Percentiles rank a stretch among this genome's conserved stretches.
These are phyloP conservation scores for Helichrysum umbraculigerum DNA, from an alignment of 129 eudicot genomes.

Conservation along the genomic window DNA sequence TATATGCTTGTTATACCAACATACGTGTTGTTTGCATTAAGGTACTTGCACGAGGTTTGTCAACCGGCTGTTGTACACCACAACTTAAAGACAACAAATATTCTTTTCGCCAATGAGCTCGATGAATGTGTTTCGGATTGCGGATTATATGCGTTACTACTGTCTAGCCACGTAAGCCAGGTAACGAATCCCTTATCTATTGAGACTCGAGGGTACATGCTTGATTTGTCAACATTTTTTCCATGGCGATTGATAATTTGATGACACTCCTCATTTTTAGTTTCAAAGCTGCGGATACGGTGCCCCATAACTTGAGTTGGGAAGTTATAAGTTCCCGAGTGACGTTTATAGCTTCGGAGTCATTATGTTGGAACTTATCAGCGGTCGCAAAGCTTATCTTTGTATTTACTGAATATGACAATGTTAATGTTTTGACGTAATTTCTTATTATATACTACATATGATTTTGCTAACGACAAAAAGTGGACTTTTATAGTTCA, in stretches of 20 bases:
- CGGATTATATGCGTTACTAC: conserved; percentile 72
- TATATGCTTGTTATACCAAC: background rate
- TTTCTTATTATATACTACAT: background rate
- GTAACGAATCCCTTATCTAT: conserved; percentile 31
- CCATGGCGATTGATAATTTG: conserved; percentile 3
- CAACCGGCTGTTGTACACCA: conserved; percentile 71
- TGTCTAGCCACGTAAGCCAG: conserved; percentile 54
- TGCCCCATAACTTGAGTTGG: conserved; percentile 90
- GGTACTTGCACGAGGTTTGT: no score
- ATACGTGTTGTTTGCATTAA: conserved; percentile 18
- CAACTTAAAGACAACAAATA: conserved; percentile 76
- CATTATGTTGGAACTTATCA: conserved; percentile 84
- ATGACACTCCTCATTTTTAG: conserved; percentile 31
- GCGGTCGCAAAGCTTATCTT: conserved; percentile 67
- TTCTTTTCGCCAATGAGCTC: conserved; percentile 74
- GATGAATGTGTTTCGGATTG: conserved; percentile 78
- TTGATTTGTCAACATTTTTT: background rate
- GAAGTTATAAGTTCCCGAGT: conserved; percentile 74
- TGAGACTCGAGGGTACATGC: background rate
- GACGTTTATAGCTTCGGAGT: conserved; percentile 98
- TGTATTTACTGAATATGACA: background rate
- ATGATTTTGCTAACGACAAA: conserved; percentile 4
- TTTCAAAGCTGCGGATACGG: conserved; percentile 78
- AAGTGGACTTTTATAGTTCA: conserved; percentile 40
- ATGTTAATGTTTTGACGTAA: background rate